phyloP scores from a whole-genome alignment of 352 stramenopile species.

The Phytophthora foliorum region DNA sequence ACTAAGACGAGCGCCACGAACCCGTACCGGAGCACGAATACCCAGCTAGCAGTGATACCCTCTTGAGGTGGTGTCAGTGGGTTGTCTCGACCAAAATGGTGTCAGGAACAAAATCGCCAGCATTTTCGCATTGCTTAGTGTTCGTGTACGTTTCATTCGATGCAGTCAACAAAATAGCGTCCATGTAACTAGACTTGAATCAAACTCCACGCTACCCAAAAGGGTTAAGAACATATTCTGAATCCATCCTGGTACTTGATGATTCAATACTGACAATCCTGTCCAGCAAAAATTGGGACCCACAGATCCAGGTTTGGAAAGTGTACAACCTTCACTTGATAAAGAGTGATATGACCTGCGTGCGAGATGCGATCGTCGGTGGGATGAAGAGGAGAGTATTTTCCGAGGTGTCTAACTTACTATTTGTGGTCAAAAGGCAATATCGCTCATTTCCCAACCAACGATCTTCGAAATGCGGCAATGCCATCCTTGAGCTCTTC shows the following conservation, averaged over 20 bases:
- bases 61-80: slow-evolving; percentile 20
- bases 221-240: too few relatives aligned
- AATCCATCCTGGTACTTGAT: too few relatives aligned
- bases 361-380: too few relatives aligned
- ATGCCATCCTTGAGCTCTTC: slow-evolving; percentile 50
- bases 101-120: slow-evolving; percentile 20
- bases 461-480: slow-evolving; percentile 49
- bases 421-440: slow-evolving; percentile 2
- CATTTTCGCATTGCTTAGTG: not conserved
- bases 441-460: slow-evolving; percentile 29
- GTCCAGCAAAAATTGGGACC: too few relatives aligned
- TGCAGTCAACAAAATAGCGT: too few relatives aligned
- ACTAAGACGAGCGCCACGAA: slow-evolving; percentile 19
- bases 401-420: not conserved
- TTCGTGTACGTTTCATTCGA: not conserved
- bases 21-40: slow-evolving; percentile 26
- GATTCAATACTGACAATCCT: too few relatives aligned
- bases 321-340: too few relatives aligned
- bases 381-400: not conserved
- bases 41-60: slow-evolving; percentile 19
- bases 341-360: too few relatives aligned
- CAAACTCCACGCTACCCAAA: not conserved
- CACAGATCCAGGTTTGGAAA: too few relatives aligned
- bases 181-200: not conserved
- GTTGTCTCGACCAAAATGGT: slow-evolving; percentile 24